Evolutionary conservation across 148 eudicot genomes (phyloP).

Genomic region (Arbutus unedo): DNA sequence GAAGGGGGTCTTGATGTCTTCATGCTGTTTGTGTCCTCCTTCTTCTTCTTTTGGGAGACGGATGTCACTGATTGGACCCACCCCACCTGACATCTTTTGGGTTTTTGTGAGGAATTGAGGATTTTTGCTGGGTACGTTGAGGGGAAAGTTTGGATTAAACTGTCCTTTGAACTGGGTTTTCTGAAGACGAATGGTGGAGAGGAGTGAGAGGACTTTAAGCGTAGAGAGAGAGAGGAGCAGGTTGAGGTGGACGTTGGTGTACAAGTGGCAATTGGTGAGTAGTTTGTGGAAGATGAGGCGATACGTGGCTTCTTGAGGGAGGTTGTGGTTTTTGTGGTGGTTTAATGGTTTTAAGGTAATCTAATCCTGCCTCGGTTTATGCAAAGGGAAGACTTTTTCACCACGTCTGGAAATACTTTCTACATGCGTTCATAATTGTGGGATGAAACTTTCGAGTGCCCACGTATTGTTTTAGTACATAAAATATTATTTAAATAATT

Average conservation of each 20-base stretch:
- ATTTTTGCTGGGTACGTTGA: background rate
- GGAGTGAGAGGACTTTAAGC: background rate
- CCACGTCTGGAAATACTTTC: no score
- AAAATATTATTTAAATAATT: no score
- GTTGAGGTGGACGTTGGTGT: background rate
- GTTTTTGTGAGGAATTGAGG: background rate
- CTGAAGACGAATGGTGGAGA: background rate
- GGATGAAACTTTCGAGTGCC: no score
- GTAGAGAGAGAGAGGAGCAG: background rate
- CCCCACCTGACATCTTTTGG: background rate
- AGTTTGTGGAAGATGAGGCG: background rate
- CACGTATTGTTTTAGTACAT: no score
- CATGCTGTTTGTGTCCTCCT: background rate
- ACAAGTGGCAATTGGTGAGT: background rate
- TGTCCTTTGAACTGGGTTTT: background rate
- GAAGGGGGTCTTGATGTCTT: background rate
- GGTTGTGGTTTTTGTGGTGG: background rate
- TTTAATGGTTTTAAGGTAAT: background rate
- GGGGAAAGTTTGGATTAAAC: background rate
- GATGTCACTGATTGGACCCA: constrained; percentile 1
- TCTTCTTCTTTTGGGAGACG: constrained; percentile 9
- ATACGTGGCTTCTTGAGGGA: background rate
- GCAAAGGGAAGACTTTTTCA: background rate
- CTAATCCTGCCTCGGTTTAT: background rate
- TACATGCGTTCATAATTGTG: no score